Evolutionary conservation across 2,329 filamentous ascomycete species (phyloP), one percentile per base, ranked within the genome.

Genomic region (Botryosphaeria agaves): DNA sequence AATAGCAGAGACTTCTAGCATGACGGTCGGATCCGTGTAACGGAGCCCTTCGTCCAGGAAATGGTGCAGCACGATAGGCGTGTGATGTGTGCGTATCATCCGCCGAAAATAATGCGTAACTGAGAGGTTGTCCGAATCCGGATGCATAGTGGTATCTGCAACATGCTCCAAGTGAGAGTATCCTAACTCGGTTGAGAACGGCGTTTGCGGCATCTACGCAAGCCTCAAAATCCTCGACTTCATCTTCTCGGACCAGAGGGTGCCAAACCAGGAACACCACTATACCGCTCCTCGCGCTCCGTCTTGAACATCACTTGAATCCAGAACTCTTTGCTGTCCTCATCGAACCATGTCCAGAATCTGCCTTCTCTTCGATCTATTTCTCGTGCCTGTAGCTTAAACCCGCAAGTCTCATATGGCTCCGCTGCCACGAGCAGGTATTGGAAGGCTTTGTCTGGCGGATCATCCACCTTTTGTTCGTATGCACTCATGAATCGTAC

Each of bases 231-330:
- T n/a, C n/a, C n/a, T n/a, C n/a, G n/a, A n/a, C n/a, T n/a, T 32
- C 31, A 54, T 37, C 48, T 47, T 28, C 40, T 41, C 20, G 50
- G 43, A 7, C 48, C 51, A 29, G 37, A 37, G 14, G 69, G 66
- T 9, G 69, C 71, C 47, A 77, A 51, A 33, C 72, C 72, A 20
- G 72, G 72, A 26, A 76, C 72, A 42, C 69, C 70, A 44, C 64
- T 70, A 44, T 73, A 95, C 36, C 84, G 67, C 66, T 94, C 87
- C 58, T 95, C 89, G 39, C 89, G 73, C 64, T 98, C 89, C 23
- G 89, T 95, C 70, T 94, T 89, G 60, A 95, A 98, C 64, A 95
- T 80, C 40, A 98, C 69, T 63, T 95, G 89, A 24, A 94, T 71
- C 82, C 84, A 95, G 51, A 91, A 98, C 61, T 95, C 87, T 64